Base-by-base conservation (phyloP, 139 green algal genomes). In the Microglena sp. region DNA sequence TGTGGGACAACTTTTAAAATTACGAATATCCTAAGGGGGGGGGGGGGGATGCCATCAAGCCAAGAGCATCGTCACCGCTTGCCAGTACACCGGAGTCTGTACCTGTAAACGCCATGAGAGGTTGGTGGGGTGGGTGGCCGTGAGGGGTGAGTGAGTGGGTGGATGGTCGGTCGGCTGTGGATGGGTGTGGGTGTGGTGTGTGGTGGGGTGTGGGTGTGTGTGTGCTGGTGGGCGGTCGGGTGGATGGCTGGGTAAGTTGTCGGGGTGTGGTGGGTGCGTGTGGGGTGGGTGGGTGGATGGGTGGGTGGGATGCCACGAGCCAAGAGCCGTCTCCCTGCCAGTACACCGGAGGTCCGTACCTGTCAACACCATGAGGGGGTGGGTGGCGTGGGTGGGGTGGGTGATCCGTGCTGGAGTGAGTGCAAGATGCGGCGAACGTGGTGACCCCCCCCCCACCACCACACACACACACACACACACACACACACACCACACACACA, bases 331-430 rank as follows among this genome's bases (percentile, higher is more conserved):
- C 77, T 21, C 89, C 78, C 1, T 45, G 65, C 84, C 88, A 95
- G 24, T 83, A 70, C 50, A 83, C 8, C 0, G 87, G 83, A 1
- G 80, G 69, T 0, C 84, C 86, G 64, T 93, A 95, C 86, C 83
- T 88, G 69, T n/a, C n/a, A n/a, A n/a, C n/a, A n/a, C n/a, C 43
- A 35, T 30, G 26, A 2, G 35, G 33, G 5, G 58, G 4, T 60
- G 18, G 11, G 8, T 32, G 26, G 26, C 53, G 8, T 60, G 53
- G 8, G 15, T 15, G 40, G 11, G 15, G 11, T 50, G 40, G 40
- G 11, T 50, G 11, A 24, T 24, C 11, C 11, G 11, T 15, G 40
- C 40, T n/a, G n/a, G n/a, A n/a, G n/a, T n/a, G n/a, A n/a, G n/a
- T n/a, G n/a, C n/a, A n/a, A n/a, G n/a, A n/a, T n/a, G n/a, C n/a